A percentile compares a stretch with the other conserved stretches of the same genome.
These are phyloP conservation scores for Rachicladosporium sp. DNA, from an alignment of 2,329 filamentous ascomycete species.

Conservation along the genomic window DNA sequence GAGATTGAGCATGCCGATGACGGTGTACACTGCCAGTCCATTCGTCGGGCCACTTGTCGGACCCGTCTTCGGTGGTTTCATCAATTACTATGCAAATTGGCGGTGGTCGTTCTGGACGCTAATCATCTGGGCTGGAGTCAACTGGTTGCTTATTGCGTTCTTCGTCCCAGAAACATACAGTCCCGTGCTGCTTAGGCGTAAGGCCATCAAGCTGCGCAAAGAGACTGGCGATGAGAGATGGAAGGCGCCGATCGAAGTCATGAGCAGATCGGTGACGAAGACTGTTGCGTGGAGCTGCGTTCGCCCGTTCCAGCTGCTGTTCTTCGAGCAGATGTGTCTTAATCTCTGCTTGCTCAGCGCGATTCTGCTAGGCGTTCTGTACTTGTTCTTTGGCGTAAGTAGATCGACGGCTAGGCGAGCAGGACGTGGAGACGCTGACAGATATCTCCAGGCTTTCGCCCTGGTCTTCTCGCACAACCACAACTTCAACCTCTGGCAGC, in stretches of 20 bases:
- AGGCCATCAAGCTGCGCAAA: constrained; percentile 56
- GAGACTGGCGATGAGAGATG: constrained; percentile 68
- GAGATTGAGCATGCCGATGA: constrained; percentile 69
- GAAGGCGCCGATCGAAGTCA: constrained; percentile 64
- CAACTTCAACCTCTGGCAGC: constrained; percentile 64
- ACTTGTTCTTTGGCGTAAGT: constrained; percentile 65
- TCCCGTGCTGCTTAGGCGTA: constrained; percentile 56
- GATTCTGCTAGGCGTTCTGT: constrained; percentile 74
- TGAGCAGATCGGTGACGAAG: constrained; percentile 51
- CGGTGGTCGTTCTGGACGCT: constrained; percentile 77
- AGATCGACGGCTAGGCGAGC: neutral
- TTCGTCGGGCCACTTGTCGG: constrained; percentile 46
- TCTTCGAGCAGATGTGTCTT: constrained; percentile 66
- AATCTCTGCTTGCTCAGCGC: constrained; percentile 72
- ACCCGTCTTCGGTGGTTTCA: constrained; percentile 61
- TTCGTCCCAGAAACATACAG: constrained; percentile 83
- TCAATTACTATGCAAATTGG: constrained; percentile 63
- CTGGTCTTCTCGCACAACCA: constrained; percentile 65
- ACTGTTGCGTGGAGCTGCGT: constrained; percentile 42
- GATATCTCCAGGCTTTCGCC: constrained; percentile 49
- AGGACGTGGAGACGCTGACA: constrained; percentile 1
- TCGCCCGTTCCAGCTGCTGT: constrained; percentile 63
- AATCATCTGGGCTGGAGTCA: constrained; percentile 63
- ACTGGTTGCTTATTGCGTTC: constrained; percentile 52
- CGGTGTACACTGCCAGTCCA: constrained; percentile 53